Evolutionary conservation across 2,329 filamentous ascomycete genomes (phyloP).

Genomic region (Diplocarpon rosae): DNA sequence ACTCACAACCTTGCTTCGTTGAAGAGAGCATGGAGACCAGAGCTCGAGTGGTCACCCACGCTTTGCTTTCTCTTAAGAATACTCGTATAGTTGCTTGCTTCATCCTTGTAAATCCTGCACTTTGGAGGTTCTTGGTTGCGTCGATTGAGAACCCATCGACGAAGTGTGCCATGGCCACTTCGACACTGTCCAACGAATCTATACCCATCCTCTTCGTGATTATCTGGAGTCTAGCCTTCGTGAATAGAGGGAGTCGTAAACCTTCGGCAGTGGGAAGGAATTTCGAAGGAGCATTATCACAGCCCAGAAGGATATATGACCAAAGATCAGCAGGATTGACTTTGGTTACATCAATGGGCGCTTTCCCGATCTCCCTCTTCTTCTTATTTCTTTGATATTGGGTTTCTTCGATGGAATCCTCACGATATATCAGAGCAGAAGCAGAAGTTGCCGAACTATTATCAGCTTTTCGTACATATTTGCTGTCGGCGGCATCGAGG

Average conservation of each 20-base stretch:
- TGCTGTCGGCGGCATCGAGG: conserved; percentile 38
- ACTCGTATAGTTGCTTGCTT: not conserved
- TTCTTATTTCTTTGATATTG: no score
- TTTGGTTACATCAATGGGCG: not conserved
- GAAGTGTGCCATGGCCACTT: conserved; percentile 6
- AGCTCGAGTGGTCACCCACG: conserved; percentile 1
- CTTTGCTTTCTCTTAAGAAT: not conserved
- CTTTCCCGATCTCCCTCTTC: not conserved
- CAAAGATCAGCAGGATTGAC: conserved; percentile 16
- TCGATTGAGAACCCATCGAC: conserved; percentile 2
- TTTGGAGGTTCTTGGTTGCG: not conserved
- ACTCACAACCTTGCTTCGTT: conserved; percentile 11
- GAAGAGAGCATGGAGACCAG: conserved; percentile 12
- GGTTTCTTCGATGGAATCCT: no score
- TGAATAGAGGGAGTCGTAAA: not conserved
- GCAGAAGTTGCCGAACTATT: conserved; percentile 1
- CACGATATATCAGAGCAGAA: no score
- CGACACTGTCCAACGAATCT: conserved; percentile 1
- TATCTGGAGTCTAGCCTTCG: not conserved
- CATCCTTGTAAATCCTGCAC: conserved; percentile 1
- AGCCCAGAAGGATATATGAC: conserved; percentile 17
- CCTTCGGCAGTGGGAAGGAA: not conserved
- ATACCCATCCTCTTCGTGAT: not conserved
- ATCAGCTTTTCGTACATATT: conserved; percentile 30
- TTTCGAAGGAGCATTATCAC: not conserved